Conservation (phyloP, 2,329 filamentous ascomycete species). For the Monilinia fructigena region DNA sequence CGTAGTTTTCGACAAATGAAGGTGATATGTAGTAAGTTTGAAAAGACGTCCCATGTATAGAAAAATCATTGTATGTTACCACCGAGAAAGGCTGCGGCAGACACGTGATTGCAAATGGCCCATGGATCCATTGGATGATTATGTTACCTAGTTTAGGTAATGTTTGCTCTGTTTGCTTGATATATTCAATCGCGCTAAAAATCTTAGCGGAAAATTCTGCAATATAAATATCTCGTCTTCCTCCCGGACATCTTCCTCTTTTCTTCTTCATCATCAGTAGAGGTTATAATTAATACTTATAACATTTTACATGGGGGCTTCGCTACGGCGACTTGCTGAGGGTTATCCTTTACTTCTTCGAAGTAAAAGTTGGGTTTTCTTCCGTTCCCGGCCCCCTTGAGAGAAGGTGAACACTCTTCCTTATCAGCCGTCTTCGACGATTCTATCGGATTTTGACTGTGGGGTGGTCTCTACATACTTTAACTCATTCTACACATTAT, state of each 20-base stretch:
- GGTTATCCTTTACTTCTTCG: slow-evolving; percentile 37
- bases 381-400: slow-evolving; percentile 47
- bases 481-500: background rate
- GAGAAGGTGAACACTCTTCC: slow-evolving; percentile 45
- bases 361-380: slow-evolving; percentile 40
- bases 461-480: slow-evolving; percentile 45
- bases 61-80: too few species aligned
- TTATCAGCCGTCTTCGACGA: slow-evolving; percentile 44
- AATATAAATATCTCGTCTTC: slow-evolving; percentile 26
- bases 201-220: slow-evolving; percentile 11
- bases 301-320: slow-evolving; percentile 42
- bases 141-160: background rate
- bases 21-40: background rate
- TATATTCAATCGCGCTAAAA: slow-evolving; percentile 14
- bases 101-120: too few species aligned
- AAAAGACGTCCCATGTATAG: too few species aligned
- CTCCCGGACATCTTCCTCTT: slow-evolving; percentile 20
- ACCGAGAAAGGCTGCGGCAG: too few species aligned
- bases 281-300: slow-evolving; percentile 43
- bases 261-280: slow-evolving; percentile 41
- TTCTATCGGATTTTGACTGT: slow-evolving; percentile 45
- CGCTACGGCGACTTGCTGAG: slow-evolving; percentile 46
- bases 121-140: too few species aligned
- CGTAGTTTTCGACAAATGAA: background rate
- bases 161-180: background rate